Percentiles rank a stretch among this genome's conserved stretches.
phyloP scores from a whole-genome alignment of 768 basidiomycete species.

The Collybia nuda region DNA sequence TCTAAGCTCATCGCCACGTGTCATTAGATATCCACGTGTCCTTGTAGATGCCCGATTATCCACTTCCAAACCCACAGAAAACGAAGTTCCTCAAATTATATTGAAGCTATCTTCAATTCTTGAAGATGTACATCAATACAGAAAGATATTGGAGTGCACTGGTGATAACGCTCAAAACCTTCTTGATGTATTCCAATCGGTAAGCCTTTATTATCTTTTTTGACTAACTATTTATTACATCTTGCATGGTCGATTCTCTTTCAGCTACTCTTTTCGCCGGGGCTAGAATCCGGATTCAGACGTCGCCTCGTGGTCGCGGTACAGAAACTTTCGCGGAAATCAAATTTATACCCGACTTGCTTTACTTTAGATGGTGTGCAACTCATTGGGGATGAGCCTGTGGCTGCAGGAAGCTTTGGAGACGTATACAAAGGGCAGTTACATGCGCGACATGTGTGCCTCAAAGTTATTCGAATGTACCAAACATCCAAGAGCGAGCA shows the following conservation, averaged over 20 bases:
- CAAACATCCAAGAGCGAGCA: slow-evolving; percentile 14
- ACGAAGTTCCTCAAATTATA: too few relatives aligned
- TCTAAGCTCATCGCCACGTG: too few relatives aligned
- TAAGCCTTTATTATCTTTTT: too few relatives aligned
- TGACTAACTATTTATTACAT: too few relatives aligned
- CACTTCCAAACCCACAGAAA: too few relatives aligned
- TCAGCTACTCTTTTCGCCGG: too few relatives aligned
- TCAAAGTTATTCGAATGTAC: slow-evolving; percentile 20
- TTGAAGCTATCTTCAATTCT: too few relatives aligned
- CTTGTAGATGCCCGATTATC: too few relatives aligned
- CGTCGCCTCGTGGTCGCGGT: slow-evolving; percentile 8
- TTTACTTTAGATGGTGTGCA: slow-evolving; percentile 4
- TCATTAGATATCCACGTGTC: too few relatives aligned
- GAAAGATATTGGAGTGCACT: background rate
- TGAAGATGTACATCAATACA: background rate
- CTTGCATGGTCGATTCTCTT: too few relatives aligned
- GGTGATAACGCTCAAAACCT: background rate
- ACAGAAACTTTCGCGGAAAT: slow-evolving; percentile 2
- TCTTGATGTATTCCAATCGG: slow-evolving; percentile 2
- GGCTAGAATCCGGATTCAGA: background rate
- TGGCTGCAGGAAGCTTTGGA: slow-evolving; percentile 9
- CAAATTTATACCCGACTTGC: slow-evolving; percentile 3
- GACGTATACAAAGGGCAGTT: slow-evolving; percentile 8
- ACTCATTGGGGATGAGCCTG: background rate
- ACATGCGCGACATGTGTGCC: background rate